These are phyloP conservation scores for Leccinum imitatum DNA, from an alignment of 768 basidiomycete species.

Conservation along the genomic window DNA sequence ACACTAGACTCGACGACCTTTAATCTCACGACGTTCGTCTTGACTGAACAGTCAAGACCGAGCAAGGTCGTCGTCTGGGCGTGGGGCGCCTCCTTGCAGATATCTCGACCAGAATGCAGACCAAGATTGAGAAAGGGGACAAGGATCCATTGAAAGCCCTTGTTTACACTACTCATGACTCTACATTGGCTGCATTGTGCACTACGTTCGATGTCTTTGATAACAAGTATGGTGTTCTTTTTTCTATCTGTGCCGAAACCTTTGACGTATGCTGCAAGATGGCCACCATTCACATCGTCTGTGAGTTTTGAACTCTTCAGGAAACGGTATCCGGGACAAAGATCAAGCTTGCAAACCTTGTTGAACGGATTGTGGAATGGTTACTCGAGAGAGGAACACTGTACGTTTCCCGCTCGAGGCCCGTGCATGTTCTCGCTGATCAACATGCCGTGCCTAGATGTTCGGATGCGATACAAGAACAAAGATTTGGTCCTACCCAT, in stretches of 20 bases:
- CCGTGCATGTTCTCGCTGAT: not conserved
- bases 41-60: conserved; percentile 56
- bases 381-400: conserved; percentile 39
- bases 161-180: conserved; percentile 73
- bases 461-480: conserved; percentile 81
- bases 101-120: conserved; percentile 59
- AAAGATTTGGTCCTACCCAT: conserved; percentile 58
- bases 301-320: conserved; percentile 76
- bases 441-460: conserved; percentile 36
- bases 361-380: conserved; percentile 40
- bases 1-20: not conserved
- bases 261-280: conserved; percentile 37
- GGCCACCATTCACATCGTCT: conserved; percentile 75
- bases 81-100: conserved; percentile 76
- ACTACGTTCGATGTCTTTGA: conserved; percentile 72
- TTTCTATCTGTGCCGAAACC: not conserved
- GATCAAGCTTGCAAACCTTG: conserved; percentile 38
- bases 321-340: conserved; percentile 20
- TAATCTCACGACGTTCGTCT: conserved; percentile 2
- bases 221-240: conserved; percentile 47
- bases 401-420: conserved; percentile 30
- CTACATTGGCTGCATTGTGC: conserved; percentile 62
- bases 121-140: conserved; percentile 46
- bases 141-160: conserved; percentile 60
- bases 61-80: conserved; percentile 72